Evolutionary conservation across 768 basidiomycete species (phyloP), one percentile per base, ranked within the genome.

Genomic region (Pluteus cervinus): DNA sequence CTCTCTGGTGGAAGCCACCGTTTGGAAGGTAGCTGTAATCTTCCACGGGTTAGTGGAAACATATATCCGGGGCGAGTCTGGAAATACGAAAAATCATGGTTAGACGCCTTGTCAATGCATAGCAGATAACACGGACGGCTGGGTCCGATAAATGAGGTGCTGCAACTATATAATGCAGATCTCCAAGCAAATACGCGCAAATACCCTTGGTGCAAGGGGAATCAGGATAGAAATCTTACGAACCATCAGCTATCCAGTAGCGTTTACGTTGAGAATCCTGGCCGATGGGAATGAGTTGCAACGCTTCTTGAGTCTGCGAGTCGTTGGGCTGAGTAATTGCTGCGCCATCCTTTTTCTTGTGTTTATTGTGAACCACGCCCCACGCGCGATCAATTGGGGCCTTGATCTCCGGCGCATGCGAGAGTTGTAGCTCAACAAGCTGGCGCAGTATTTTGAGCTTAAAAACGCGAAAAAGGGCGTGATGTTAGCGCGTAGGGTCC

Each of bases 31-130:
- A 22, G 86, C 80, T 7, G 80, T 76, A 29, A 81, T 80, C 64
- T 90, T 92, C 87, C 86, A 92, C 15, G 89, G 89, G 58, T 92
- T 92, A 10, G 84, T 86, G 23, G 88, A 90, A 25, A 74, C 63
- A 52, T 87, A 92, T 36, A 91, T 61, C 42, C 89, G 78, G 17
- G 88, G 86, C 32, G 89, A 90, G 65, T 87, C 88, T 91, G 52
- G 43, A 40, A 44, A 47, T 48, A 47, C 39, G 32, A 43, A 51
- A 37, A 45, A 42, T 40, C 37, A 39, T 33, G 50, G 44, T 61
- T 29, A 54, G 58, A 37, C 39, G 55, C 50, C 44, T 56, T 42
- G 48, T 46, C 45, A 42, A 51, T 44, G 42, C 43, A 47, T 37
- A 46, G 43, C 49, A 44, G 42, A 36, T 56, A 41, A 50, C 44